These are phyloP conservation scores for Tulasnella sp. DNA, from an alignment of 768 basidiomycete species.

Conservation along the genomic window DNA sequence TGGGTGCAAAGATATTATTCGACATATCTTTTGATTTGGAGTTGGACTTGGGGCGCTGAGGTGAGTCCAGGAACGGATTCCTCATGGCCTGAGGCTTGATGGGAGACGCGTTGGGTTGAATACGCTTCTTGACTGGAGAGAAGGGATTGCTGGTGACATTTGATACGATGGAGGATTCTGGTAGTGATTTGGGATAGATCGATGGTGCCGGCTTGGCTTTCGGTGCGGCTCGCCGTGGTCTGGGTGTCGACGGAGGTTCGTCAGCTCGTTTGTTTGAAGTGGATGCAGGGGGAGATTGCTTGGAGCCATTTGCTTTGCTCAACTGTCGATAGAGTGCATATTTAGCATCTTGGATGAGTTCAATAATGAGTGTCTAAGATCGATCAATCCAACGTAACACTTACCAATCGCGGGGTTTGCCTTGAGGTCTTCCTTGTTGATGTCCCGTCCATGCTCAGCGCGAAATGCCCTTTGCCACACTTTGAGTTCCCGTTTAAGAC, in stretches of 20 bases:
- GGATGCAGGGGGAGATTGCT: background rate
- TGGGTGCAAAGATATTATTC: too few relatives aligned
- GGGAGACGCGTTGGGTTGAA: too few relatives aligned
- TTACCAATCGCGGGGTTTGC: slow-evolving; percentile 14
- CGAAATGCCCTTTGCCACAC: slow-evolving; percentile 16
- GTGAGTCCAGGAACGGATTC: too few relatives aligned
- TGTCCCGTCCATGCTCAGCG: slow-evolving; percentile 15
- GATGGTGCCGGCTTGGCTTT: background rate
- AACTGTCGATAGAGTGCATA: slow-evolving; percentile 16
- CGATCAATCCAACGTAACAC: background rate
- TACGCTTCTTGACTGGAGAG: too few relatives aligned
- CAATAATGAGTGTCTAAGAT: background rate
- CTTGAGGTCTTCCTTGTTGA: slow-evolving; percentile 15
- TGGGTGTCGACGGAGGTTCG: background rate
- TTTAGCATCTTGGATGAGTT: slow-evolving; percentile 14
- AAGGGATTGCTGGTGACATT: slow-evolving; percentile 6
- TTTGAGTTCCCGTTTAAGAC: slow-evolving; percentile 16
- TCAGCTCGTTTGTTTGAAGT: background rate
- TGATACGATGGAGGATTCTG: too few relatives aligned
- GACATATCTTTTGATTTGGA: too few relatives aligned
- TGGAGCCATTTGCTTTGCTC: too few relatives aligned
- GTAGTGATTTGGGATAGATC: slow-evolving; percentile 1
- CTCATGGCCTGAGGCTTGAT: background rate
- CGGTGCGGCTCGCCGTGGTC: background rate
- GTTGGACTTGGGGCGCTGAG: too few relatives aligned